phyloP scores from a whole-genome alignment of 2,329 filamentous ascomycete species.

The Cladophialophora chaetospira region DNA sequence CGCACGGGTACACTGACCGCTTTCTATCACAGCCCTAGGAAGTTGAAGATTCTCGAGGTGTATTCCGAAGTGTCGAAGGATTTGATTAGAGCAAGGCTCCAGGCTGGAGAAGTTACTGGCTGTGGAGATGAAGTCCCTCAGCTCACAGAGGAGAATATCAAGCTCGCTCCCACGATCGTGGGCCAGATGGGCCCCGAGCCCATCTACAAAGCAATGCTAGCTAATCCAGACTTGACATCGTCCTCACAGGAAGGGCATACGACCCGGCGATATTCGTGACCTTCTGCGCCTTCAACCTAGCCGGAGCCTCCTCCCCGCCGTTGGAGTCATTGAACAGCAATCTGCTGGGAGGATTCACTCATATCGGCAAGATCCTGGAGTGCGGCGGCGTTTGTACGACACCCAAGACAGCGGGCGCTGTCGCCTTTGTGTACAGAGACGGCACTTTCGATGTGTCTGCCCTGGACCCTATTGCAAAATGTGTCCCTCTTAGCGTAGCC shows the following conservation, averaged over 20 bases:
- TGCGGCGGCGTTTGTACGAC: conserved; percentile 52
- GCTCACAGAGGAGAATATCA: conserved; percentile 45
- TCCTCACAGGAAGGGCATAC: conserved; percentile 51
- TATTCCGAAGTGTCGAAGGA: not conserved
- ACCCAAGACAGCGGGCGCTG: conserved; percentile 50
- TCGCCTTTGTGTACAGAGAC: conserved; percentile 49
- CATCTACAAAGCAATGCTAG: conserved; percentile 33
- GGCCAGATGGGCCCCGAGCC: conserved; percentile 53
- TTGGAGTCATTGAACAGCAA: too few species aligned
- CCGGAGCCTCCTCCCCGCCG: not conserved
- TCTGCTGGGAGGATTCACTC: too few species aligned
- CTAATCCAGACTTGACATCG: conserved; percentile 49
- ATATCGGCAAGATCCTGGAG: conserved; percentile 60
- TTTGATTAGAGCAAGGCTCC: not conserved
- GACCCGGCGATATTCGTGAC: conserved; percentile 47
- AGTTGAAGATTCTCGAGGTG: not conserved
- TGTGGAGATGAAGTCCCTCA: conserved; percentile 41
- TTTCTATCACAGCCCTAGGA: not conserved
- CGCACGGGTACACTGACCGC: too few species aligned
- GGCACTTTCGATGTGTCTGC: conserved; percentile 54
- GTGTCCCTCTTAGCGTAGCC: conserved; percentile 54
- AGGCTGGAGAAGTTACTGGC: not conserved
- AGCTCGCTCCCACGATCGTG: conserved; percentile 43
- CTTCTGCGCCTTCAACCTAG: conserved; percentile 44
- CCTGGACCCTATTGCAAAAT: conserved; percentile 42